A percentile compares a stretch with the other conserved stretches of the same genome.
Evolutionary conservation across 352 stramenopile genomes (phyloP).

Genomic region (Phytopythium kandeliae): DNA sequence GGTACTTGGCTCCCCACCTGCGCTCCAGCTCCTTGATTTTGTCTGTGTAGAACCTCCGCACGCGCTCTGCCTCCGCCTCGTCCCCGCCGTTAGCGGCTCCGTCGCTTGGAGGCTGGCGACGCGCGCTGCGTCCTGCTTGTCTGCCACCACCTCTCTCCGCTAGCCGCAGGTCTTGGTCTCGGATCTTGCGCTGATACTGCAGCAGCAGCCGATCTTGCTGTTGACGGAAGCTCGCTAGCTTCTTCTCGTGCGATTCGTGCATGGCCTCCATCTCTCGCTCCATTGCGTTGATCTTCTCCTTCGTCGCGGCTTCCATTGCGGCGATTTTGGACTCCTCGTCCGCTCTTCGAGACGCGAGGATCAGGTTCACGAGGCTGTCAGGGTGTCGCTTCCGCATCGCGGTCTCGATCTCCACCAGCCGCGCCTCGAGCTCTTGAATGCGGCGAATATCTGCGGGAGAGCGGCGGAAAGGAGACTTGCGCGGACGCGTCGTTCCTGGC

Average conservation of each 20-base stretch:
- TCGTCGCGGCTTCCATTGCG: conserved; percentile 26
- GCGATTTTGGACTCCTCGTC: conserved; percentile 56
- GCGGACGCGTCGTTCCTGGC: not conserved
- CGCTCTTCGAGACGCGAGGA: conserved; percentile 58
- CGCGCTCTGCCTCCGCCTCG: conserved; percentile 15
- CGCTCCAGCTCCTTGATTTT: conserved; percentile 75
- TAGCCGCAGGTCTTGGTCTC: conserved; percentile 37
- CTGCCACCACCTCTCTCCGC: conserved; percentile 11
- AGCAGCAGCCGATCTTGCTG: conserved; percentile 74
- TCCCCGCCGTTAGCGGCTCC: conserved; percentile 23
- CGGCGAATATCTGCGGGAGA: conserved; percentile 54
- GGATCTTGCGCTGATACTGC: conserved; percentile 62
- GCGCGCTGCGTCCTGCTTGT: conserved; percentile 1
- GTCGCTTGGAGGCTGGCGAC: conserved; percentile 6
- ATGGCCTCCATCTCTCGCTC: conserved; percentile 41
- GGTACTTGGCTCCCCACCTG: conserved; percentile 71
- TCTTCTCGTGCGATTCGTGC: conserved; percentile 46
- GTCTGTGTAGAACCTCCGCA: conserved; percentile 65
- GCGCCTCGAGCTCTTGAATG: conserved; percentile 70
- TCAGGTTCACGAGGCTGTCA: conserved; percentile 75
- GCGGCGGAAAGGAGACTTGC: conserved; percentile 10
- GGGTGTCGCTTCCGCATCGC: conserved; percentile 71
- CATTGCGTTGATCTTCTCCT: conserved; percentile 34
- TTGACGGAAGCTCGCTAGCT: conserved; percentile 64
- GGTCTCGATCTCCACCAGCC: conserved; percentile 64